phyloP scores from a whole-genome alignment of 225 moss, liverwort and hornwort genomes.

The Lunularia cruciata region DNA sequence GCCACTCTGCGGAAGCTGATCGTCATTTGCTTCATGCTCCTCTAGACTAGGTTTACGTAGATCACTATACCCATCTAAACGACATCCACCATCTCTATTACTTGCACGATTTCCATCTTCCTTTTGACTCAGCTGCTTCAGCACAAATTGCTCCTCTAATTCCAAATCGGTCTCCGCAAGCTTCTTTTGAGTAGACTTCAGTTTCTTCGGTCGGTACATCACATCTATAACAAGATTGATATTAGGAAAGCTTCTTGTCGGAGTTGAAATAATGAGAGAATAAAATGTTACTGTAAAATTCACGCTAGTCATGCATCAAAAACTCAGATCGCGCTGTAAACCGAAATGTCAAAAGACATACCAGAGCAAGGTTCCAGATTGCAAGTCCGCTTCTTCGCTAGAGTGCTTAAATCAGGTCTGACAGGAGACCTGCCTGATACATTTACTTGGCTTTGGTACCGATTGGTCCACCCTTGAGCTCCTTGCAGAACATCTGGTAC shows the following conservation, averaged over 20 bases:
- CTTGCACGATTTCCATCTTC: slow-evolving; percentile 13
- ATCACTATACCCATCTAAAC: not conserved
- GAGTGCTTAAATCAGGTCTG: slow-evolving; percentile 18
- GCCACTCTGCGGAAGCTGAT: not conserved
- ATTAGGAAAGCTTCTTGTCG: not conserved
- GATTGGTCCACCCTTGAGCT: slow-evolving; percentile 11
- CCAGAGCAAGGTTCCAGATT: slow-evolving; percentile 22
- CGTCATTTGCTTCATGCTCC: not conserved
- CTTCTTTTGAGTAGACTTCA: slow-evolving; percentile 36
- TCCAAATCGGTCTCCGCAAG: slow-evolving; percentile 48
- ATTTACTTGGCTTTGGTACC: slow-evolving; percentile 31
- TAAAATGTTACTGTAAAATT: too few relatives aligned
- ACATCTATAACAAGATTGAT: slow-evolving; percentile 14
- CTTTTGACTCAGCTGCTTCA: slow-evolving; percentile 26
- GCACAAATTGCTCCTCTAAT: slow-evolving; percentile 43
- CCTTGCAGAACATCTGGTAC: slow-evolving; percentile 11
- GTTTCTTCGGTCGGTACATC: slow-evolving; percentile 24
- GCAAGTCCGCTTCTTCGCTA: slow-evolving; percentile 37
- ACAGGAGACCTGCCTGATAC: slow-evolving; percentile 21
- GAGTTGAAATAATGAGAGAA: too few relatives aligned
- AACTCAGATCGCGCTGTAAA: not conserved
- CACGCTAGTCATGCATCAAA: not conserved
- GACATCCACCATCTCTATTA: not conserved
- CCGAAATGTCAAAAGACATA: not conserved
- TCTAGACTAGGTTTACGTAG: not conserved